Evolutionary conservation across 2,329 filamentous ascomycete genomes (phyloP).

Genomic region (Volutella citrinella): DNA sequence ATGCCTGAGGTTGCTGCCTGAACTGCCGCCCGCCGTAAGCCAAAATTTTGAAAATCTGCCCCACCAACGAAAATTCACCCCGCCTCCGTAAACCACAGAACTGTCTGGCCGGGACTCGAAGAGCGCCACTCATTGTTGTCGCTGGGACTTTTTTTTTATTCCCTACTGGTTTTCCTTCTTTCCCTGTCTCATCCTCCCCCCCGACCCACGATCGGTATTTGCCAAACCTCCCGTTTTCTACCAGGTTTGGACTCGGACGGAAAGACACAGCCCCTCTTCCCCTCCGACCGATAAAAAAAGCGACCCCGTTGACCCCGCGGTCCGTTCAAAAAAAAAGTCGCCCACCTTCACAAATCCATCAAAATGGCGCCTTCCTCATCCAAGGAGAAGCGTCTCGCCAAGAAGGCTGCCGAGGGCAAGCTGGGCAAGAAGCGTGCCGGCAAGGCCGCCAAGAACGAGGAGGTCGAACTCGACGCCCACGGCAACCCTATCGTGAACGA

Average conservation of each 20-base stretch:
- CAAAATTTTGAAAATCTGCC: conserved; percentile 35
- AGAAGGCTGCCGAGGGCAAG: conserved; percentile 70
- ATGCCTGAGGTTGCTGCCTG: conserved; percentile 37
- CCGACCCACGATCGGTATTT: conserved; percentile 21
- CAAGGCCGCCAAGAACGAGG: conserved; percentile 70
- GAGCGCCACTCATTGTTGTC: conserved; percentile 28
- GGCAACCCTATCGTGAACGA: conserved; percentile 51
- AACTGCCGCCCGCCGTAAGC: conserved; percentile 24
- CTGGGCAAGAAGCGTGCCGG: conserved; percentile 61
- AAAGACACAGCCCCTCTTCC: conserved; percentile 9
- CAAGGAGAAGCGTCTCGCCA: conserved; percentile 70
- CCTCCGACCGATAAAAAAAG: conserved; percentile 22
- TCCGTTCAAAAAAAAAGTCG: no score
- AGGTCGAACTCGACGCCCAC: conserved; percentile 61
- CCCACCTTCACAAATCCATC: conserved; percentile 19
- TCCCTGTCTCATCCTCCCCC: conserved; percentile 11
- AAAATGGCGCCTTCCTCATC: conserved; percentile 64
- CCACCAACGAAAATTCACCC: conserved; percentile 41
- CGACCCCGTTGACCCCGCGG: conserved; percentile 27
- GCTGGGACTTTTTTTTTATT: conserved; percentile 22
- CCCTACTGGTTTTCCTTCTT: conserved; percentile 16
- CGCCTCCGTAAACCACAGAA: conserved; percentile 30
- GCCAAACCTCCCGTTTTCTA: conserved; percentile 17
- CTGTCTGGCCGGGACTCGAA: conserved; percentile 18
- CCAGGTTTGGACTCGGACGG: conserved; percentile 21